Conservation (phyloP, 306 rosid species). For the Amphicarpaea edgeworthii region DNA sequence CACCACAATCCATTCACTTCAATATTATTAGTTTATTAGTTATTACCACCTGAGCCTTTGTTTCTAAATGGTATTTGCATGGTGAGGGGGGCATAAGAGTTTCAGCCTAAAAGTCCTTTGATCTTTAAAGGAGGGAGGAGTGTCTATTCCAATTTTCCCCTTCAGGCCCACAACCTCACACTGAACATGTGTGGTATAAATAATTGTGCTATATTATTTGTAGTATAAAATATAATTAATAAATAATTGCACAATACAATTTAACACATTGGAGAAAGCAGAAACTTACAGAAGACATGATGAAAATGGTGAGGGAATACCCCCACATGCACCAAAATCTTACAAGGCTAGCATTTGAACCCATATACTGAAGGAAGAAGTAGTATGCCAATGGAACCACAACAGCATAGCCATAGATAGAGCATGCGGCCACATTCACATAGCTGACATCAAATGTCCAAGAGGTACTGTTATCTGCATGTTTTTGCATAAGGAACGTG, state of each 20-base stretch:
- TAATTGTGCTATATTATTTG: constrained; percentile 16
- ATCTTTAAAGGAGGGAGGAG: constrained; percentile 24
- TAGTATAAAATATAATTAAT: too few species aligned
- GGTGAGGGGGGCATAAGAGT: neutral
- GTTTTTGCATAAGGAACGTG: constrained; percentile 84
- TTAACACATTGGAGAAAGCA: constrained; percentile 30
- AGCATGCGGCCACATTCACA: constrained; percentile 77
- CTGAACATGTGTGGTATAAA: constrained; percentile 14
- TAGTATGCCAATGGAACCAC: constrained; percentile 88
- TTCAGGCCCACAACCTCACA: constrained; percentile 6
- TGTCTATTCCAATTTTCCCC: constrained; percentile 25
- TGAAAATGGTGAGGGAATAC: constrained; percentile 89
- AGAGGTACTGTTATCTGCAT: constrained; percentile 53
- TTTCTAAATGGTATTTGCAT: constrained; percentile 14
- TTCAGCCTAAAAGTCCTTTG: constrained; percentile 1
- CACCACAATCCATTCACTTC: constrained; percentile 27
- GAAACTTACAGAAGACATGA: constrained; percentile 81
- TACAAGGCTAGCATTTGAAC: constrained; percentile 77
- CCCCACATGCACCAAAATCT: constrained; percentile 99
- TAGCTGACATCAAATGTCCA: constrained; percentile 93
- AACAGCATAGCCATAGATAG: constrained; percentile 83
- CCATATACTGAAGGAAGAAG: constrained; percentile 85
- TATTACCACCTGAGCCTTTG: constrained; percentile 22
- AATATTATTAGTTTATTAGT: too few species aligned
- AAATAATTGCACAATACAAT: neutral